Conservation (phyloP, 208 protist species). For the Leishmania tropica region DNA sequence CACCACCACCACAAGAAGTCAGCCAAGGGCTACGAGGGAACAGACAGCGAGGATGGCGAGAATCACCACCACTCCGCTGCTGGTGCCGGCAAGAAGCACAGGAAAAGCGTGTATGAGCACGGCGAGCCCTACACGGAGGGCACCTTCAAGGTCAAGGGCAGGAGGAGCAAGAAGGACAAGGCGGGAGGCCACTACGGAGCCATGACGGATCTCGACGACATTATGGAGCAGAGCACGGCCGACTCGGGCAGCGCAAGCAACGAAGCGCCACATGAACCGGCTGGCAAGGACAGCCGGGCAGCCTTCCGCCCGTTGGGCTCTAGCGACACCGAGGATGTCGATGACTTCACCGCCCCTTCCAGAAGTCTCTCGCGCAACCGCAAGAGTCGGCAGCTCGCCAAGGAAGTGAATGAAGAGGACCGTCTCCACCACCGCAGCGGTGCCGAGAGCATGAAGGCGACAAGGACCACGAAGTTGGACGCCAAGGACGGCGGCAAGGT, state of each 20-base stretch:
- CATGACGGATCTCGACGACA: conserved; percentile 13
- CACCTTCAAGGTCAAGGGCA: conserved; percentile 20
- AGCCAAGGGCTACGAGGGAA: conserved; percentile 1
- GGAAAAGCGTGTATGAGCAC: conserved; percentile 11
- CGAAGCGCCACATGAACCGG: conserved; percentile 32
- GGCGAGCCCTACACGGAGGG: conserved; percentile 43
- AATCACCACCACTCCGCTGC: conserved; percentile 1
- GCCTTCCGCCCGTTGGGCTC: conserved; percentile 6
- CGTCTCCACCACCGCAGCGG: conserved; percentile 6
- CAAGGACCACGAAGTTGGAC: not conserved
- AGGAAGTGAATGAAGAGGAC: conserved; percentile 10
- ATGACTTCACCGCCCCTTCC: conserved; percentile 26
- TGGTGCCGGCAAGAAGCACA: not conserved
- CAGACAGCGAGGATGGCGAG: conserved; percentile 2
- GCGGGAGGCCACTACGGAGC: conserved; percentile 20
- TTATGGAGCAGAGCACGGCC: not conserved
- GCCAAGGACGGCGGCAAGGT: conserved; percentile 5
- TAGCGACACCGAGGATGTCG: not conserved
- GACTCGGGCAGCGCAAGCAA: conserved; percentile 10
- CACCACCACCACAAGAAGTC: not conserved
- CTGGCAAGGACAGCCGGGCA: not conserved
- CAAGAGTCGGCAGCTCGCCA: conserved; percentile 12
- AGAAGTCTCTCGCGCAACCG: conserved; percentile 19
- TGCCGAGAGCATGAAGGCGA: conserved; percentile 1
- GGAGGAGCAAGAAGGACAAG: conserved; percentile 17